Evolutionary conservation across 2,329 filamentous ascomycete genomes (phyloP).

Genomic region (Xylariomycetidae sp.): DNA sequence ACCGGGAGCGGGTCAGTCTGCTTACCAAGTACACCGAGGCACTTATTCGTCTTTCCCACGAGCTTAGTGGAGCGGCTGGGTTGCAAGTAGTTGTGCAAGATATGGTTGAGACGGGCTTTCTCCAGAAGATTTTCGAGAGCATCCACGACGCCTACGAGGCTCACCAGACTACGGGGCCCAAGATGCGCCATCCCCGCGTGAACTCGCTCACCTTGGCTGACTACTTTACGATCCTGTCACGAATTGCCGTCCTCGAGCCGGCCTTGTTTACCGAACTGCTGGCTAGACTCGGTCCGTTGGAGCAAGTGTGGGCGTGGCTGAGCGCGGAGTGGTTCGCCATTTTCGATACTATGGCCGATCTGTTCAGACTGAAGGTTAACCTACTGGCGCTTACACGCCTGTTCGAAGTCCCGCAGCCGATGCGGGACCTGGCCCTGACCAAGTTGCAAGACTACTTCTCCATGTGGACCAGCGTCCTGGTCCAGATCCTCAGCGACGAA

Average conservation of each 20-base stretch:
- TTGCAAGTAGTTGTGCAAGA: constrained; percentile 59
- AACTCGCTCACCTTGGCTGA: constrained; percentile 74
- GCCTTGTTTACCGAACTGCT: constrained; percentile 57
- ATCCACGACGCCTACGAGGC: constrained; percentile 66
- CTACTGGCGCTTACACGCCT: constrained; percentile 67
- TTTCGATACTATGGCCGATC: constrained; percentile 61
- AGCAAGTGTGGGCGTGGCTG: constrained; percentile 55
- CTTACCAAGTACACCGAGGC: constrained; percentile 58
- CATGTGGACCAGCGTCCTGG: constrained; percentile 67
- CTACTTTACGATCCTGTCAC: constrained; percentile 77
- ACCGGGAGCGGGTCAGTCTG: constrained; percentile 52
- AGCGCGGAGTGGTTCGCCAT: constrained; percentile 61
- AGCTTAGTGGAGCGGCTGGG: constrained; percentile 55
- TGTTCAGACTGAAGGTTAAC: constrained; percentile 63
- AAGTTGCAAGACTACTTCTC: constrained; percentile 67
- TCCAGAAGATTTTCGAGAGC: constrained; percentile 57
- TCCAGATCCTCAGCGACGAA: constrained; percentile 56
- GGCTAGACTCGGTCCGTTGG: constrained; percentile 37
- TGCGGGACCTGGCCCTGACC: constrained; percentile 51
- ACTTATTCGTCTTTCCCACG: constrained; percentile 56
- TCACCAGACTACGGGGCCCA: constrained; percentile 76
- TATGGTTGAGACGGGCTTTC: constrained; percentile 56
- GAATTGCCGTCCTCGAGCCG: constrained; percentile 69
- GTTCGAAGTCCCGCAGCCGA: constrained; percentile 54
- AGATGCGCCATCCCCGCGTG: constrained; percentile 61